These are phyloP conservation scores for Pyrus hybrid DNA, from an alignment of 331 rosid species.

Conservation along the genomic window DNA sequence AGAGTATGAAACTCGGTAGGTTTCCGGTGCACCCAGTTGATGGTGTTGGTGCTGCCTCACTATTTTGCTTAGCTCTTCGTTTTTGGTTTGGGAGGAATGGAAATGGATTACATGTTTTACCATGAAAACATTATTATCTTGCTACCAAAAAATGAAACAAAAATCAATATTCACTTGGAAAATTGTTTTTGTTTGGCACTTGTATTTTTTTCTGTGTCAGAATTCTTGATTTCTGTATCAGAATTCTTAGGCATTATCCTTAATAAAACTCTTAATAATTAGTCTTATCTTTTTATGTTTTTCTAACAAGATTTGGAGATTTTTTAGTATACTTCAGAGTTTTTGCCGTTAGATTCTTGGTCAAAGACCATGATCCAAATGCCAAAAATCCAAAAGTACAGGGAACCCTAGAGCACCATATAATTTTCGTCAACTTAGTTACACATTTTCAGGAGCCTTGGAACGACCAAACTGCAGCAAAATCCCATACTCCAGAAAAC, in stretches of 20 bases:
- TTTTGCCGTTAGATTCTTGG: background rate
- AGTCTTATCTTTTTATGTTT: too few relatives aligned
- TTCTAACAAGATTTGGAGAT: too few relatives aligned
- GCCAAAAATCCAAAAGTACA: too few relatives aligned
- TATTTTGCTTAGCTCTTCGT: background rate
- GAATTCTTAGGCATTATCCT: too few relatives aligned
- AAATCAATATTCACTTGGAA: too few relatives aligned
- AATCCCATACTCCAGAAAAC: background rate
- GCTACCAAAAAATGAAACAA: too few relatives aligned
- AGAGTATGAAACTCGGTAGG: background rate
- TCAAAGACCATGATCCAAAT: background rate
- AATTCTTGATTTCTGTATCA: too few relatives aligned
- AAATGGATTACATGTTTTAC: too few relatives aligned
- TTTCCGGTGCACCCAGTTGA: background rate
- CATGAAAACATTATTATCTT: too few relatives aligned
- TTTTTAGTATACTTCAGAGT: too few relatives aligned
- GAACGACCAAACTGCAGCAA: background rate
- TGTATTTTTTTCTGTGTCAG: background rate
- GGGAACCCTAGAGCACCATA: background rate
- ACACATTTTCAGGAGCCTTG: background rate
- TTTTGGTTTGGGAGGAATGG: background rate
- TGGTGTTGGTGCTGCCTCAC: too few relatives aligned
- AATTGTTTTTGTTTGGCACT: background rate
- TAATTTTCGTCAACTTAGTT: background rate
- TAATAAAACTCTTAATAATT: too few relatives aligned